These are phyloP conservation scores for Lactarius hengduanensis DNA, from an alignment of 768 basidiomycete genomes.

Conservation along the genomic window DNA sequence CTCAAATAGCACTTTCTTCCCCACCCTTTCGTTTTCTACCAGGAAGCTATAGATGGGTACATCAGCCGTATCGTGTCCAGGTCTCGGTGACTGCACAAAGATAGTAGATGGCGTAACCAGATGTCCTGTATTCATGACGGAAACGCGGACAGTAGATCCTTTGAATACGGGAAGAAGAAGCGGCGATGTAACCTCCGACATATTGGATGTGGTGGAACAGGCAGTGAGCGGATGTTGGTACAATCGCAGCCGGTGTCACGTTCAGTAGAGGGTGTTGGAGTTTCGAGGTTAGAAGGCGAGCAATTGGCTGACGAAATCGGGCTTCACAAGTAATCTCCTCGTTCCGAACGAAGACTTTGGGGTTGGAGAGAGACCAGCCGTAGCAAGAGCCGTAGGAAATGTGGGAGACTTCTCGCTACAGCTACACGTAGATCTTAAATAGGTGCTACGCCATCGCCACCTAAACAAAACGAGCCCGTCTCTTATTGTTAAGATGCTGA, in stretches of 20 bases:
- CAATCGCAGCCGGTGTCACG: background rate
- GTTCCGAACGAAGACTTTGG: background rate
- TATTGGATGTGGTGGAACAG: background rate
- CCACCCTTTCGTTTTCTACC: constrained; percentile 2
- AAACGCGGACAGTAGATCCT: constrained; percentile 4
- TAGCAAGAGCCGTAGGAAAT: too few species aligned
- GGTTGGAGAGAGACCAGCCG: background rate
- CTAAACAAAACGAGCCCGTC: too few species aligned
- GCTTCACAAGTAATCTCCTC: background rate
- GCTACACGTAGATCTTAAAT: background rate
- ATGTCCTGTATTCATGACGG: background rate
- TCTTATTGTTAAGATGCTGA: too few species aligned
- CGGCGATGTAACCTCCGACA: background rate
- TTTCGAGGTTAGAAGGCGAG: background rate
- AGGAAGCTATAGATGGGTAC: constrained; percentile 8
- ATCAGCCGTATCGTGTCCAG: background rate
- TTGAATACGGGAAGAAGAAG: background rate
- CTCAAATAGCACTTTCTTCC: constrained; percentile 1
- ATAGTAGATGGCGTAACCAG: background rate
- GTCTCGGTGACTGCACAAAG: background rate
- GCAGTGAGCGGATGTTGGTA: background rate
- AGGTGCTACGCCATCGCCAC: background rate
- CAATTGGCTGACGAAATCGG: background rate
- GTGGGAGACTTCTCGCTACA: background rate
- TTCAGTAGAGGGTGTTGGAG: background rate